phyloP scores from a whole-genome alignment of 106 monocot genomes.

The Acanthochlamys bracteata region DNA sequence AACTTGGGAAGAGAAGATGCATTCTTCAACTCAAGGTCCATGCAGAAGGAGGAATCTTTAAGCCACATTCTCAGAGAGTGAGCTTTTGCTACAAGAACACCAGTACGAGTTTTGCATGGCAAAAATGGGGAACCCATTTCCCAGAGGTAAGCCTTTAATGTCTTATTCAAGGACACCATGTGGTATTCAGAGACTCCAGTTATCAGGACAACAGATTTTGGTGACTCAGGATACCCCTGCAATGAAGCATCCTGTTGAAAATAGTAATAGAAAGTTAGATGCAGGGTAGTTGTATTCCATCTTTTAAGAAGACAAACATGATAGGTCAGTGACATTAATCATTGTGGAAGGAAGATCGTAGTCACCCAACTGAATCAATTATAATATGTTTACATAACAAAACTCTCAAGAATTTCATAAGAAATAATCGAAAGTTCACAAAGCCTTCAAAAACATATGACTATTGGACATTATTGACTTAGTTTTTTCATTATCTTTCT shows the following conservation, averaged over 20 bases:
- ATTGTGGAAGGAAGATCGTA: no score
- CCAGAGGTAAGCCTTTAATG: slow-evolving; percentile 80
- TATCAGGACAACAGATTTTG: slow-evolving; percentile 86
- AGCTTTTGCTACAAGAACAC: slow-evolving; percentile 83
- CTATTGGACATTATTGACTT: no score
- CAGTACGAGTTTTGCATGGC: slow-evolving; percentile 74
- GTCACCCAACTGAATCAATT: no score
- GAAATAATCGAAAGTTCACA: no score
- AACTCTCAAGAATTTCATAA: no score
- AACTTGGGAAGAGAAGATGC: slow-evolving; percentile 46
- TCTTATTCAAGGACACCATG: slow-evolving; percentile 77
- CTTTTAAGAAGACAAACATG: no score
- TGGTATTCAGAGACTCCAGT: slow-evolving; percentile 88
- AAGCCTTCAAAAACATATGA: no score
- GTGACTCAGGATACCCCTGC: slow-evolving; percentile 84
- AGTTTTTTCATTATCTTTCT: no score
- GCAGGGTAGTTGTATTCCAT: background rate
- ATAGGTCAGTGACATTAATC: no score
- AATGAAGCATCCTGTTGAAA: slow-evolving; percentile 84
- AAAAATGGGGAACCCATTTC: slow-evolving; percentile 99
- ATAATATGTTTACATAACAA: no score
- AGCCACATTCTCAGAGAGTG: slow-evolving; percentile 99
- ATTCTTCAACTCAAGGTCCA: slow-evolving; percentile 91
- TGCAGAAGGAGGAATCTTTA: slow-evolving; percentile 89
- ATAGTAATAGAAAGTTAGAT: background rate